A percentile compares a stretch with the other conserved stretches of the same genome.
Evolutionary conservation across 208 protist species (phyloP).

Genomic region (Leishmania guyanensis): DNA sequence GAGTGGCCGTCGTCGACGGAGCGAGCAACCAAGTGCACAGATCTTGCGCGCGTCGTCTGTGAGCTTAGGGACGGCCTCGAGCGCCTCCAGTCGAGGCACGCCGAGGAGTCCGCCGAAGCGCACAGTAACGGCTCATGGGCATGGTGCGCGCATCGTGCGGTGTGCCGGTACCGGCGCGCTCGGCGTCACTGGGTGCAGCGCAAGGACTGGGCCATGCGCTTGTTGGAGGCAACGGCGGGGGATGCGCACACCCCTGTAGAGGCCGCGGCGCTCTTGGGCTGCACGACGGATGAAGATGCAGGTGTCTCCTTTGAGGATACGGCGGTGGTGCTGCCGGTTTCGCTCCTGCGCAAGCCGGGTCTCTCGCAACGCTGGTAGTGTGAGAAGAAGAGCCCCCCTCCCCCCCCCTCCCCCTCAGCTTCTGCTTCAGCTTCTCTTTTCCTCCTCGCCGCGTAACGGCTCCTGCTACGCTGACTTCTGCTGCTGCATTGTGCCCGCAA

Average conservation of each 20-base stretch:
- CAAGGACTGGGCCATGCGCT: conserved; percentile 60
- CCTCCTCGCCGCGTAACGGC: not conserved
- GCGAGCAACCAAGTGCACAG: conserved; percentile 8
- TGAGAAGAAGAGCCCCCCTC: not conserved
- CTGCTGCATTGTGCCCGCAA: not conserved
- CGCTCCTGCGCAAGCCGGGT: conserved; percentile 12
- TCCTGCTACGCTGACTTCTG: not conserved
- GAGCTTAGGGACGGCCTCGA: conserved; percentile 6
- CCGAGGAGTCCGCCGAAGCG: not conserved
- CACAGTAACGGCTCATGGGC: not conserved
- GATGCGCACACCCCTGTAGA: conserved; percentile 50
- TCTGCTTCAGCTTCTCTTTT: not conserved
- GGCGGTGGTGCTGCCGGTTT: conserved; percentile 47
- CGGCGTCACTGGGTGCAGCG: conserved; percentile 70
- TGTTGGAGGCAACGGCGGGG: conserved; percentile 66
- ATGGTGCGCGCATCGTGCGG: conserved; percentile 16
- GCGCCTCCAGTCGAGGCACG: not conserved
- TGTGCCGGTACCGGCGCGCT: conserved; percentile 50
- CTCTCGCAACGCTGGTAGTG: conserved; percentile 4
- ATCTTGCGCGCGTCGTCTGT: conserved; percentile 11
- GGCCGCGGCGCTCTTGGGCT: conserved; percentile 55
- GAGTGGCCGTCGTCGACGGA: conserved; percentile 23
- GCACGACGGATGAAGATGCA: conserved; percentile 61
- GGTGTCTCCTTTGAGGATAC: conserved; percentile 55
- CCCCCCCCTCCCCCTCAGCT: too few species aligned